These are phyloP conservation scores for Teratosphaeria viscida DNA, from an alignment of 2,329 filamentous ascomycete genomes.

Conservation along the genomic window DNA sequence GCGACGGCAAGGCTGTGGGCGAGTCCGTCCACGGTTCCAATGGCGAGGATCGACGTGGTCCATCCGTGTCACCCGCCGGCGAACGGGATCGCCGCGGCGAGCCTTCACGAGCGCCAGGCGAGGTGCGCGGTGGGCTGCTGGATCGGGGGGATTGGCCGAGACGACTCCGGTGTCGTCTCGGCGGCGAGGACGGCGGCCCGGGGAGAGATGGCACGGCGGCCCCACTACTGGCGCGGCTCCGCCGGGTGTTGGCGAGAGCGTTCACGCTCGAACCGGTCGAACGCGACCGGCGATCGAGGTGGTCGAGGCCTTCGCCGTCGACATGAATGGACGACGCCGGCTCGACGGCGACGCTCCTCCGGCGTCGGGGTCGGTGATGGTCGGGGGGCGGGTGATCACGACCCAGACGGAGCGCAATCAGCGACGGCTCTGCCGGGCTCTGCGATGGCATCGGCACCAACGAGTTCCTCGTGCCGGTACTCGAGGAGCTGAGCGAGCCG, in stretches of 20 bases:
- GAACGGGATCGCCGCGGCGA: slow-evolving; percentile 19
- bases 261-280: slow-evolving; percentile 42
- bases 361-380: slow-evolving; percentile 28
- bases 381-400: slow-evolving; percentile 13
- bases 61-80: slow-evolving; percentile 21
- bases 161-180: slow-evolving; percentile 19
- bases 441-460: slow-evolving; percentile 11
- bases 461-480: slow-evolving; percentile 20
- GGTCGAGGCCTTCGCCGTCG: slow-evolving; percentile 36
- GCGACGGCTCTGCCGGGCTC: slow-evolving; percentile 10
- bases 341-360: slow-evolving; percentile 33
- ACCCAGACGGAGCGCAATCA: slow-evolving; percentile 14
- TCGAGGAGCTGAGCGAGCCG: slow-evolving; percentile 25
- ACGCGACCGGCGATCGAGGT: slow-evolving; percentile 49
- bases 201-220: slow-evolving; percentile 27
- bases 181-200: slow-evolving; percentile 25
- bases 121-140: slow-evolving; percentile 27
- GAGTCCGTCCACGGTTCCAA: slow-evolving; percentile 10
- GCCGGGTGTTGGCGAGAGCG: slow-evolving; percentile 26
- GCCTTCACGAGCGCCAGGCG: slow-evolving; percentile 4
- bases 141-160: slow-evolving; percentile 27
- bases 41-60: slow-evolving; percentile 13
- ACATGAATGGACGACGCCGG: slow-evolving; percentile 11
- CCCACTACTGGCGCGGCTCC: slow-evolving; percentile 29
- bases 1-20: slow-evolving; percentile 24